Evolutionary conservation across 768 basidiomycete genomes (phyloP).

Genomic region (Xerocomus brunneocitrinus): DNA sequence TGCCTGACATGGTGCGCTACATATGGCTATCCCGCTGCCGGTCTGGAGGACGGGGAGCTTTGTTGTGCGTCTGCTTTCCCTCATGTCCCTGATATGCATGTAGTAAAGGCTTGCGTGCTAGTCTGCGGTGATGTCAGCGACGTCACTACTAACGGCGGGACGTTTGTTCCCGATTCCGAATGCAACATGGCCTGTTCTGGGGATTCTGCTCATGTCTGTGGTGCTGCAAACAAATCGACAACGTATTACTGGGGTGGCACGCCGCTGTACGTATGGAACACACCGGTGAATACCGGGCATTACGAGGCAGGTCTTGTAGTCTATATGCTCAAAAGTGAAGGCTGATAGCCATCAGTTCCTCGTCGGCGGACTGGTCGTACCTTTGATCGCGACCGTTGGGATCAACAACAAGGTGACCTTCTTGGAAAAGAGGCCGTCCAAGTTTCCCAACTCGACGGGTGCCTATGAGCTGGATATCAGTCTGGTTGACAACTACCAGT

Average conservation of each 20-base stretch:
- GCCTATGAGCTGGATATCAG: conserved; percentile 74
- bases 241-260: conserved; percentile 52
- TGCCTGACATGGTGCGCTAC: conserved; percentile 67
- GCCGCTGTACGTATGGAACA: conserved; percentile 56
- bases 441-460: conserved; percentile 62
- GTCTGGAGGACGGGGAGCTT: conserved; percentile 63
- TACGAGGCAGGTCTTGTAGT: conserved; percentile 54
- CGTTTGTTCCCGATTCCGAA: conserved; percentile 32
- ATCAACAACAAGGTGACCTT: conserved; percentile 80
- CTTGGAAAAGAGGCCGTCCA: conserved; percentile 60
- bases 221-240: conserved; percentile 49
- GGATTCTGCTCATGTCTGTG: conserved; percentile 66
- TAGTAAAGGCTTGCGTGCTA: conserved; percentile 18
- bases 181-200: conserved; percentile 59
- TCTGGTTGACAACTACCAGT: conserved; percentile 38
- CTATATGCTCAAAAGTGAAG: background rate
- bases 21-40: conserved; percentile 69
- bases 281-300: conserved; percentile 56
- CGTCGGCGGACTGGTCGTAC: conserved; percentile 60
- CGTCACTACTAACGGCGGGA: conserved; percentile 34
- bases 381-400: conserved; percentile 70
- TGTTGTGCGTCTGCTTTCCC: conserved; percentile 54
- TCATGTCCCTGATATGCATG: background rate
- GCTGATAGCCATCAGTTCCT: conserved; percentile 34
- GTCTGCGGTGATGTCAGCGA: conserved; percentile 69